A percentile compares a stretch with the other conserved stretches of the same genome.
phyloP scores from a whole-genome alignment of 768 basidiomycete species.

The Suillus plorans region DNA sequence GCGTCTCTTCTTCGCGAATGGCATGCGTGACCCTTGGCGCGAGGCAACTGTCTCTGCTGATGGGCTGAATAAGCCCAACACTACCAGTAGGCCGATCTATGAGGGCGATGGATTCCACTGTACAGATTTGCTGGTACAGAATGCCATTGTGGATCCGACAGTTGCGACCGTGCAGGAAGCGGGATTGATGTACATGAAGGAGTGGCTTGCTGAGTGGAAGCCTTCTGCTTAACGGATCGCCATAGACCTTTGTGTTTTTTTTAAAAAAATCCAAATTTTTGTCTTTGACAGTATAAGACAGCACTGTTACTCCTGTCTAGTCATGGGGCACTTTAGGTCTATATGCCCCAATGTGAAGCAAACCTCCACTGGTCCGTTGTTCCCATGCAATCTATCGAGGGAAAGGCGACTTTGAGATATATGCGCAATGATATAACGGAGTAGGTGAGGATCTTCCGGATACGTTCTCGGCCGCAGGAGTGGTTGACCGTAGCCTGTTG shows the following conservation, averaged over 20 bases:
- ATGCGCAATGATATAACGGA: no score
- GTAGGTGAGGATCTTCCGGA: no score
- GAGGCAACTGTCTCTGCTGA: slow-evolving; percentile 67
- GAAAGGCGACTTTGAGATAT: no score
- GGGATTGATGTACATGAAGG: slow-evolving; percentile 51
- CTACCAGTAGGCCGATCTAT: slow-evolving; percentile 53
- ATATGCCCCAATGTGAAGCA: no score
- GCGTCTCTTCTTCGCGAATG: slow-evolving; percentile 69
- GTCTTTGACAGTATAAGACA: no score
- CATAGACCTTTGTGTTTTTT: background rate
- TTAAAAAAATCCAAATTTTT: no score
- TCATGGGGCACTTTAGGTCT: no score
- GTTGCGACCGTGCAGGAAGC: slow-evolving; percentile 53
- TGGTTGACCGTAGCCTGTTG: background rate
- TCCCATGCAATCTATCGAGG: no score
- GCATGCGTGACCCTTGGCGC: slow-evolving; percentile 74
- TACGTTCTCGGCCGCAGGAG: no score
- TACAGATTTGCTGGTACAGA: slow-evolving; percentile 50
- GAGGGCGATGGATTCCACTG: slow-evolving; percentile 66
- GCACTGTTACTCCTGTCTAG: no score
- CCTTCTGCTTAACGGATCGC: background rate
- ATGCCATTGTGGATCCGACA: slow-evolving; percentile 49
- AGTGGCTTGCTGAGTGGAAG: slow-evolving; percentile 53
- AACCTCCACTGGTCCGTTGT: no score
- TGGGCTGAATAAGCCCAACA: slow-evolving; percentile 44